Percentiles rank a stretch among this genome's conserved stretches.
These are phyloP conservation scores for Coleophoma crateriformis DNA, from an alignment of 2,329 filamentous ascomycete species.

Conservation along the genomic window DNA sequence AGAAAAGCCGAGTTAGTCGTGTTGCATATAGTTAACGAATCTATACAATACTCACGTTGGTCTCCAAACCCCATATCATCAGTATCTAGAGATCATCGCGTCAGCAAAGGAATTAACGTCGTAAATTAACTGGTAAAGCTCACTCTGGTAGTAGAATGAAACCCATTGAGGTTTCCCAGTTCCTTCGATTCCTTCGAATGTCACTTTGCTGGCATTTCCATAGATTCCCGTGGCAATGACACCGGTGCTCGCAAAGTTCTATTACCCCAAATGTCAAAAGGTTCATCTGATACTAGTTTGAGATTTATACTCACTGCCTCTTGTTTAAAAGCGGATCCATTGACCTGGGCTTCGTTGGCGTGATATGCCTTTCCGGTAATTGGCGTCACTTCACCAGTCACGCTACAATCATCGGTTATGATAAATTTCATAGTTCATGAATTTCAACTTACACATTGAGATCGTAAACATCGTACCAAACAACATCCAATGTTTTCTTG, in stretches of 20 bases:
- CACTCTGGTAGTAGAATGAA: conserved; percentile 50
- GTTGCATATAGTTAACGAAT: neutral
- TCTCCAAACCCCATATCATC: conserved; percentile 56
- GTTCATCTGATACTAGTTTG: too few relatives aligned
- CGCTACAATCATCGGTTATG: conserved; percentile 11
- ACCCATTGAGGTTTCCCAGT: conserved; percentile 48
- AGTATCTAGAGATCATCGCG: conserved; percentile 28
- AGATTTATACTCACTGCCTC: conserved; percentile 34
- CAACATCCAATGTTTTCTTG: conserved; percentile 41
- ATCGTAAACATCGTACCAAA: conserved; percentile 52
- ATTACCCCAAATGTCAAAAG: too few relatives aligned
- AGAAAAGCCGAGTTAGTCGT: too few relatives aligned
- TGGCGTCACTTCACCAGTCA: conserved; percentile 36
- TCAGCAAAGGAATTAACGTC: neutral
- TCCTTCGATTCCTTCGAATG: conserved; percentile 42
- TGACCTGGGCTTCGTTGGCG: conserved; percentile 36
- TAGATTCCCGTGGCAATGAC: conserved; percentile 45
- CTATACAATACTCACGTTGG: neutral
- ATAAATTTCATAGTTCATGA: neutral
- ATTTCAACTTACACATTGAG: conserved; percentile 34
- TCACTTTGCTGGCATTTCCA: conserved; percentile 48
- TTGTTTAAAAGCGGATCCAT: conserved; percentile 45
- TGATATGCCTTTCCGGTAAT: conserved; percentile 43
- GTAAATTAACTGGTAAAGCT: neutral
- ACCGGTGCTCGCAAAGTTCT: conserved; percentile 39